These are phyloP conservation scores for Pisolithus marmoratus DNA, from an alignment of 768 basidiomycete species.

Conservation along the genomic window DNA sequence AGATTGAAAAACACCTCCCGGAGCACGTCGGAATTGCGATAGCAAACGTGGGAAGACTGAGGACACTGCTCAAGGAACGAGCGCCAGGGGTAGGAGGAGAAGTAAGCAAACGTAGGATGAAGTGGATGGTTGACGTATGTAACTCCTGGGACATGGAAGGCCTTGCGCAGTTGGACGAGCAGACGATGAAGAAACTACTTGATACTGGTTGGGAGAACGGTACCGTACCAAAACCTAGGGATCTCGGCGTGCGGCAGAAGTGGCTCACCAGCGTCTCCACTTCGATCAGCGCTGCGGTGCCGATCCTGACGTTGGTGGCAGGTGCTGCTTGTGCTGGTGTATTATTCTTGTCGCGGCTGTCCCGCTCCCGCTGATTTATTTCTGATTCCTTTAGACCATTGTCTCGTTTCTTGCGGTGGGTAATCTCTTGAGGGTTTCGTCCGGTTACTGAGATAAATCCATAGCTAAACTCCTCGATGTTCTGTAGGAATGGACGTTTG, in stretches of 20 bases:
- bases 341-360: constrained; percentile 25
- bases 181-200: constrained; percentile 57
- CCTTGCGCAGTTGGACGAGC: constrained; percentile 63
- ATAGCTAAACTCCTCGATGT: too few species aligned
- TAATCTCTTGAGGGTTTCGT: too few species aligned
- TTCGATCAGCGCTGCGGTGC: constrained; percentile 15
- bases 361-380: constrained; percentile 26
- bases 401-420: background rate
- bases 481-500: too few species aligned
- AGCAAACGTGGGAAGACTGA: constrained; percentile 67
- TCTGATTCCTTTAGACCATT: background rate
- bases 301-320: constrained; percentile 36
- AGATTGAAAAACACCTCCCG: constrained; percentile 64
- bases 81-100: constrained; percentile 81
- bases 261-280: background rate
- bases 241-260: constrained; percentile 31
- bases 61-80: constrained; percentile 66
- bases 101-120: constrained; percentile 76
- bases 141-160: constrained; percentile 83
- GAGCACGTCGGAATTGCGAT: constrained; percentile 73
- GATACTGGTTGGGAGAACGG: constrained; percentile 83
- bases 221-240: constrained; percentile 38
- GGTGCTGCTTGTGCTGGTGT: constrained; percentile 36
- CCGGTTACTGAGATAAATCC: too few species aligned
- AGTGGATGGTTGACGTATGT: constrained; percentile 87